Conservation (phyloP, 2,329 filamentous ascomycete species). For the Drechslerella coelobrocha region DNA sequence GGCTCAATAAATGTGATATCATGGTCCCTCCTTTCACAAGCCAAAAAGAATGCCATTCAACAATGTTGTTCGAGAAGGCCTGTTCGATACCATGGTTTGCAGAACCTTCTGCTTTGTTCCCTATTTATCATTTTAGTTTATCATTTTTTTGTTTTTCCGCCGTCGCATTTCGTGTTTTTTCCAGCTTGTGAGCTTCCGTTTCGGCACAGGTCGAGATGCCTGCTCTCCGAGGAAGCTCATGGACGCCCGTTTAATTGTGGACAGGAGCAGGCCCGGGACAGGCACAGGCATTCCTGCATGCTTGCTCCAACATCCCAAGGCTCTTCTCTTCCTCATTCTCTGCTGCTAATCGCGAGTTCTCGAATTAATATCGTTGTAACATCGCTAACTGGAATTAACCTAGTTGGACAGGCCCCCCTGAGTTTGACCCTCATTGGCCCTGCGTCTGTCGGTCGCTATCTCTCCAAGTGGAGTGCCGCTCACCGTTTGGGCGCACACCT, state of each 20-base stretch:
- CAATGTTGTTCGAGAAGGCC: not conserved
- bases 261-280: constrained; percentile 10
- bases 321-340: constrained; percentile 6
- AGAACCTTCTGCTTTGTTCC: not conserved
- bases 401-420: constrained; percentile 49
- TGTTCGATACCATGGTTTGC: not conserved
- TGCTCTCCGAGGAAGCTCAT: constrained; percentile 43
- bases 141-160: constrained; percentile 21
- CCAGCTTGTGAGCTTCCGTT: constrained; percentile 43
- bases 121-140: constrained; percentile 14
- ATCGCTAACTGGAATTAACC: constrained; percentile 43
- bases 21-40: constrained; percentile 28
- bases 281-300: constrained; percentile 1
- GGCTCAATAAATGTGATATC: constrained; percentile 14
- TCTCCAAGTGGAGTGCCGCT: constrained; percentile 14
- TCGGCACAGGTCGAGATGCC: constrained; percentile 31
- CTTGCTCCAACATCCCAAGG: constrained; percentile 2
- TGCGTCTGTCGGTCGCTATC: constrained; percentile 37
- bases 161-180: constrained; percentile 39
- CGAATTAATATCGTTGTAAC: constrained; percentile 43
- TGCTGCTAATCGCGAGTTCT: constrained; percentile 27
- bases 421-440: constrained; percentile 42
- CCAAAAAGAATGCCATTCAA: constrained; percentile 27
- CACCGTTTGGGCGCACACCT: constrained; percentile 20
- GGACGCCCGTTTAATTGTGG: constrained; percentile 25